Evolutionary conservation across 805 yeast species (phyloP).

Genomic region (Teunomyces panamensis): DNA sequence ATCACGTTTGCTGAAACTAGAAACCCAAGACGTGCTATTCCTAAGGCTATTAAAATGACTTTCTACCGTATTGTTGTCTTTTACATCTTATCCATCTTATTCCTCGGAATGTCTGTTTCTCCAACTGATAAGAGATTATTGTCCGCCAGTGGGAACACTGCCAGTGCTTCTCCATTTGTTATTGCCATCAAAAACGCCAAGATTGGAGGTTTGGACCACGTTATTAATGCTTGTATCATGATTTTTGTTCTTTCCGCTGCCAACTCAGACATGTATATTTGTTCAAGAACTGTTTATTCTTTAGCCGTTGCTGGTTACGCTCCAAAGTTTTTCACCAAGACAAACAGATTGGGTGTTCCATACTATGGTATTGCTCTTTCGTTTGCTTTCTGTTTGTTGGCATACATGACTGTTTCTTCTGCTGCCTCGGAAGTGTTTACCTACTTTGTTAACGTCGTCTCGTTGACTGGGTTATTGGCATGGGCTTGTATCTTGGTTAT

Average conservation of each 20-base stretch:
- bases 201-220: slow-evolving; percentile 65
- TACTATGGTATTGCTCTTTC: slow-evolving; percentile 52
- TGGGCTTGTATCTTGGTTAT: slow-evolving; percentile 72
- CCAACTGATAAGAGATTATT: slow-evolving; percentile 51
- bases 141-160: slow-evolving; percentile 51
- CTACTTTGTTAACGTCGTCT: slow-evolving; percentile 73
- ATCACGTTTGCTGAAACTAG: slow-evolving; percentile 73
- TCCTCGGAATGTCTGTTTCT: slow-evolving; percentile 69
- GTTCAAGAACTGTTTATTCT: slow-evolving; percentile 72
- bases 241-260: slow-evolving; percentile 79
- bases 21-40: slow-evolving; percentile 62
- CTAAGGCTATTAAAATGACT: slow-evolving; percentile 67
- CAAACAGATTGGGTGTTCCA: slow-evolving; percentile 71
- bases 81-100: slow-evolving; percentile 57
- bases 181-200: slow-evolving; percentile 70
- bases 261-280: slow-evolving; percentile 74
- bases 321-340: slow-evolving; percentile 61
- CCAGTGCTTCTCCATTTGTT: slow-evolving; percentile 81
- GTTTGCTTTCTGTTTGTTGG: slow-evolving; percentile 56
- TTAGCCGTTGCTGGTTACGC: slow-evolving; percentile 73
- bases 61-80: slow-evolving; percentile 64
- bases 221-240: slow-evolving; percentile 75
- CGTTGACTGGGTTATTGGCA: slow-evolving; percentile 71
- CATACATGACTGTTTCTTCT: slow-evolving; percentile 65
- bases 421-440: slow-evolving; percentile 56